Base-by-base conservation (phyloP, 257 asterid genomes). In the Solanum ossicruentum region DNA sequence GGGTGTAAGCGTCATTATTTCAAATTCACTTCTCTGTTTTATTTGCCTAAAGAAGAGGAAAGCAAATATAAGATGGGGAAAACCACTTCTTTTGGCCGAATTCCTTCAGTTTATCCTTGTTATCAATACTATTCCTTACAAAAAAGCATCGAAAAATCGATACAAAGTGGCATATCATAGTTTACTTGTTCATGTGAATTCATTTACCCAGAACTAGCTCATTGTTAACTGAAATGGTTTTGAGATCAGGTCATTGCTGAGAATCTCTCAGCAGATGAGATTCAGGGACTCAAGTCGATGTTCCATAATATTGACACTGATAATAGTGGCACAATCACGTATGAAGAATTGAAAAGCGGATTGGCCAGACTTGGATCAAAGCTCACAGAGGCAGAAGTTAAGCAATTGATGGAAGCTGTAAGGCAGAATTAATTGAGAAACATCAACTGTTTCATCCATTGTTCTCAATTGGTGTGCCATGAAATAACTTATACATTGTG, bases 401-500 rank as follows among this genome's bases (percentile, higher is more conserved):
- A 93, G 86, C 98, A 93, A 89, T 91, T 95, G 32, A 95, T 95
- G 98, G 98, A 95, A 86, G 98, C 98, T 28, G 97, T 95, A 88
- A 91, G 92, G 84, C 60, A 47, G 47, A 58, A 69, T 43, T 49
- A 15, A 11, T 73, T 16, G 7, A 51, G 23, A 77, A 2, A 77
- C 21, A 23, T 77, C 57, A 77, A 52, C 65, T 26, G 65, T 52
- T 47, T 49, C 43, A 23, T 75, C 36, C 61, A 18, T 77, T 51
- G 26, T 77, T 77, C 26, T 26, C 47, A 77, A 77, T 15, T 51
- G 16, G n/a, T 51, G 9, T 49, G 23, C 61, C 61, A 52, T 77
- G 26, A 78, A 77, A 67, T 67, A 41, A 88, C 49, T 41, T 39
- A 8, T 45, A 17, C 10, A 32, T 4, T 69, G 52, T 12, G 45